phyloP scores from a whole-genome alignment of 129 eudicot species.

The Lactuca saligna region DNA sequence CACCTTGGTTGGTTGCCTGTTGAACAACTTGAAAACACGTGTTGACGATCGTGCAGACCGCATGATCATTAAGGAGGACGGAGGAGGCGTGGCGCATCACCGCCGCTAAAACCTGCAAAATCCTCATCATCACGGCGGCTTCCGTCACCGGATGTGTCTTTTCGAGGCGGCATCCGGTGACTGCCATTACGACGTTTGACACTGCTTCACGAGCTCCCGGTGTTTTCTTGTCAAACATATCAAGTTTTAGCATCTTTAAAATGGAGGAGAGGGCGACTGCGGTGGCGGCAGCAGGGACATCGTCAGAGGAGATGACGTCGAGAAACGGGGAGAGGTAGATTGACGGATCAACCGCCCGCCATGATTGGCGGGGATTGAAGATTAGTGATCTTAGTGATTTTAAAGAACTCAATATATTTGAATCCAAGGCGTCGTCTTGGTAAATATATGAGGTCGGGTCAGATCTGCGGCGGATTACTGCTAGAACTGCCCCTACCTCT shows the following conservation, averaged over 20 bases:
- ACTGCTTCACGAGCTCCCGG: conserved; percentile 66
- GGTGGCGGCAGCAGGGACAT: conserved; percentile 77
- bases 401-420: conserved; percentile 46
- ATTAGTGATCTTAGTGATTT: conserved; percentile 62
- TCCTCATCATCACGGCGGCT: conserved; percentile 70
- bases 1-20: conserved; percentile 59
- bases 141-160: conserved; percentile 57
- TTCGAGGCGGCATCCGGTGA: conserved; percentile 74
- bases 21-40: conserved; percentile 89
- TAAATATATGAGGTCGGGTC: conserved; percentile 44
- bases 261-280: conserved; percentile 68
- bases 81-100: conserved; percentile 70
- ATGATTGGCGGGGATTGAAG: conserved; percentile 72
- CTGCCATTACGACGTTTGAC: conserved; percentile 50
- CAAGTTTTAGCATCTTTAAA: conserved; percentile 54
- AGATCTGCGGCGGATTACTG: conserved; percentile 54
- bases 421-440: conserved; percentile 46
- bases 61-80: conserved; percentile 55
- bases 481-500: conserved; percentile 84
- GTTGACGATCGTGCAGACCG: conserved; percentile 75
- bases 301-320: conserved; percentile 78
- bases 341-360: conserved; percentile 66
- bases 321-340: conserved; percentile 73
- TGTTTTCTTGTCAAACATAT: conserved; percentile 60
- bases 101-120: conserved; percentile 48